phyloP scores from a whole-genome alignment of 306 rosid genomes.

The Acacia crassicarpa region DNA sequence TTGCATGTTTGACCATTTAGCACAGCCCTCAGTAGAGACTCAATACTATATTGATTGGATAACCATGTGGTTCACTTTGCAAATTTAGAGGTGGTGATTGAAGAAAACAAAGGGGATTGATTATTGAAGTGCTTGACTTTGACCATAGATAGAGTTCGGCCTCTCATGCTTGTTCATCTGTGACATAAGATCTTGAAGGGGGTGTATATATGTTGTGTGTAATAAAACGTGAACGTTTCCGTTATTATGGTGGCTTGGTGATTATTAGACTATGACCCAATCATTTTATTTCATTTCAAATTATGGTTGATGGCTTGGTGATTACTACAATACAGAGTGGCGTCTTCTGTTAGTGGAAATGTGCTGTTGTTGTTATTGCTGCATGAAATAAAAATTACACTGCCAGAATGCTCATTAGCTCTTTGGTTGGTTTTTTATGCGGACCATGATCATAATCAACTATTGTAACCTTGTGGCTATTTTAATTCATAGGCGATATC shows the following conservation, averaged over 20 bases:
- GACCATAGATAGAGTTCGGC: background rate
- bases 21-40: background rate
- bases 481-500: slow-evolving; percentile 61
- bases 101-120: background rate
- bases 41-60: background rate
- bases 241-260: too few relatives aligned
- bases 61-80: background rate
- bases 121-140: background rate
- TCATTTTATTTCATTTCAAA: background rate
- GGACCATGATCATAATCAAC: background rate
- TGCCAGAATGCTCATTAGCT: background rate
- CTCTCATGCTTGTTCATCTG: background rate
- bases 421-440: background rate
- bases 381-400: background rate
- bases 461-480: slow-evolving; percentile 4
- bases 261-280: background rate
- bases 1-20: background rate
- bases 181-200: background rate
- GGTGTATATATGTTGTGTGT: too few relatives aligned
- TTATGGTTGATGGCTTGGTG: too few relatives aligned
- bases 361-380: background rate
- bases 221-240: too few relatives aligned
- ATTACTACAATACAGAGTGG: too few relatives aligned
- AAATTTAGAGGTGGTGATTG: background rate
- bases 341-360: background rate